Base-by-base conservation (phyloP, 75 land plant genomes). In the Gnetum montanum region DNA sequence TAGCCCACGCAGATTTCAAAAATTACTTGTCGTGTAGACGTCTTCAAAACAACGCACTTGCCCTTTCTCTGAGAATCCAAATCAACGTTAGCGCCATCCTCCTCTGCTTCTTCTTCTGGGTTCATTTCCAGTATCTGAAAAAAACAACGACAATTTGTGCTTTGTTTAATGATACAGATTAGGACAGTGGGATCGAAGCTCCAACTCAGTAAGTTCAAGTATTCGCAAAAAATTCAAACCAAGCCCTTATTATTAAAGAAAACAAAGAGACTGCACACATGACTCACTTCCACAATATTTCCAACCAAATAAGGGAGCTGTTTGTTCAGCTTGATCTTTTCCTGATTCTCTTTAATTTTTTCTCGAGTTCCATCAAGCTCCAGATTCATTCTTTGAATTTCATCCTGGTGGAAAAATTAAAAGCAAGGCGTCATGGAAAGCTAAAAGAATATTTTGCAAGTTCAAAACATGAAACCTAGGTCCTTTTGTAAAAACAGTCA, bases 71-170 rank as follows among this genome's bases (percentile, higher is more conserved):
- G 99, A 12, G 99, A 95, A 46, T 95, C 99, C 15, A 95, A 73
- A 72, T 95, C 99, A 56, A 95, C 79, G 77, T 95, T 95, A 13
- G 97, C 99, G 54, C 99, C 99, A 80, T 95, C 99, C 57, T 95
- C 99, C 46, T 95, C 99, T 29, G 97, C 97, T 41, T 95, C 99
- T 35, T 95, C 99, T 46, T 95, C 99, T 0, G 99, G 96, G 54
- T 80, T 95, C 74, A 95, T 90, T 51, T 95, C 99, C 75, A 95
- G 60, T 44, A 95, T 95, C 99, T 95, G 31, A 24, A 52, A 46
- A 46, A 34, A 19, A 55, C 35, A 11, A 58, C 30, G 63, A 20
- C 48, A 33, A 10, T 61, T 26, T 34, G 51, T 41, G n/a, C 43
- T 15, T 41, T 3, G n/a, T 15, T 41, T 3, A 41, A 41, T 41